Conservation (phyloP, 371 early-diverging fungal species). For the Mortierella sp. region DNA sequence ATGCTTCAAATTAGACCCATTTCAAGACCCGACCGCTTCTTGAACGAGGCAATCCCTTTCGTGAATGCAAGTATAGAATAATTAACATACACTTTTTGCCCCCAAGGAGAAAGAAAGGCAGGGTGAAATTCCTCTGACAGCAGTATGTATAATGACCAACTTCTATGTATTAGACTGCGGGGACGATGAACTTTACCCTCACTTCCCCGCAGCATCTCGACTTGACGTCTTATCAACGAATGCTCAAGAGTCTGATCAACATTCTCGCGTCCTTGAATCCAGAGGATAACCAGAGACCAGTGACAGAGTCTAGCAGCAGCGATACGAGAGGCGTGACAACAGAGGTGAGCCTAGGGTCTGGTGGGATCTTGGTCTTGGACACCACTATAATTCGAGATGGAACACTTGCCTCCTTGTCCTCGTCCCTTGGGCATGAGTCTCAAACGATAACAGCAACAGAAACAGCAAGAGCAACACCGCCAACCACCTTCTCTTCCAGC, state of each 20-base stretch:
- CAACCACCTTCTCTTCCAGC: neutral
- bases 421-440: neutral
- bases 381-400: too few species aligned
- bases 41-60: constrained; percentile 34
- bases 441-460: neutral
- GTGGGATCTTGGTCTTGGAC: constrained; percentile 23
- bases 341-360: constrained; percentile 21
- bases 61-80: constrained; percentile 23
- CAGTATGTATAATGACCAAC: too few species aligned
- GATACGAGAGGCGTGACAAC: neutral
- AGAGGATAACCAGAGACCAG: neutral
- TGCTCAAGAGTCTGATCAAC: constrained; percentile 18
- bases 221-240: constrained; percentile 25
- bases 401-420: constrained; percentile 3
- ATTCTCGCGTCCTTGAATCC: neutral
- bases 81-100: too few species aligned
- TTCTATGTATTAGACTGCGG: constrained; percentile 1
- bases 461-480: neutral
- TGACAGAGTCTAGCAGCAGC: neutral
- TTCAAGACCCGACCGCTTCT: constrained; percentile 25
- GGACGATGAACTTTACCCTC: constrained; percentile 34
- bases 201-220: constrained; percentile 34
- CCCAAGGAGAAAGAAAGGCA: constrained; percentile 9
- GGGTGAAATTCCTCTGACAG: neutral
- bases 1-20: constrained; percentile 33